Percentiles rank a stretch among this genome's conserved stretches.
Evolutionary conservation across 306 rosid genomes (phyloP).

Genomic region (Corylus americana): DNA sequence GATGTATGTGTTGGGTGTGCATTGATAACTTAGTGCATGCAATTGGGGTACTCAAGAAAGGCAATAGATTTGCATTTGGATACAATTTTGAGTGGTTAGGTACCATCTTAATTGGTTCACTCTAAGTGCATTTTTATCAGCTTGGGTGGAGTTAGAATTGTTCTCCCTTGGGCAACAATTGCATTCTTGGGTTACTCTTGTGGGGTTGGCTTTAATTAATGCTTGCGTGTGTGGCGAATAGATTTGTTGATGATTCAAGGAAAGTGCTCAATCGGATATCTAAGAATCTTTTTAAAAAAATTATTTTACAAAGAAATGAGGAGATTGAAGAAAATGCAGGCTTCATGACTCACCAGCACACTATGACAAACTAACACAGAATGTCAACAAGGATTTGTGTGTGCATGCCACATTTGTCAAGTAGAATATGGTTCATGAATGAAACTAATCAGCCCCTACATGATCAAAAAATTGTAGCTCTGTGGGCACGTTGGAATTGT

Average conservation of each 20-base stretch:
- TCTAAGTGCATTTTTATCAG: conserved; percentile 37
- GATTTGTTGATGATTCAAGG: not conserved
- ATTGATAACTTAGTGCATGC: conserved; percentile 1
- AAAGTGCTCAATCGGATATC: conserved; percentile 27
- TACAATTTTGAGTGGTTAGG: conserved; percentile 38
- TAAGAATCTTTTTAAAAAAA: too few relatives aligned
- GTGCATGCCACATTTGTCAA: too few relatives aligned
- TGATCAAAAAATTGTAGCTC: too few relatives aligned
- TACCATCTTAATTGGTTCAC: conserved; percentile 53
- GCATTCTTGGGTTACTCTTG: conserved; percentile 51
- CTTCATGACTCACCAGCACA: too few relatives aligned
- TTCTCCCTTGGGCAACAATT: conserved; percentile 48
- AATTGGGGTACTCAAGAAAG: conserved; percentile 30
- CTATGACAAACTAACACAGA: too few relatives aligned
- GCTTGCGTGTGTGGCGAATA: conserved; percentile 22
- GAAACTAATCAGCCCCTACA: too few relatives aligned
- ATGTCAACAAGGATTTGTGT: too few relatives aligned
- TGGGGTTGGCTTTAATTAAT: conserved; percentile 40
- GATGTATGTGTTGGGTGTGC: too few relatives aligned
- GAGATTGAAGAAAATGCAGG: too few relatives aligned
- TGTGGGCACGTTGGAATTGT: too few relatives aligned
- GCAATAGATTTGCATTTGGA: conserved; percentile 40
- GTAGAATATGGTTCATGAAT: too few relatives aligned
- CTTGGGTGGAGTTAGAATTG: conserved; percentile 36
- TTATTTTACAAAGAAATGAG: too few relatives aligned